These are phyloP conservation scores for Candida sp. DNA, from an alignment of 1,139 yeast species.

Conservation along the genomic window DNA sequence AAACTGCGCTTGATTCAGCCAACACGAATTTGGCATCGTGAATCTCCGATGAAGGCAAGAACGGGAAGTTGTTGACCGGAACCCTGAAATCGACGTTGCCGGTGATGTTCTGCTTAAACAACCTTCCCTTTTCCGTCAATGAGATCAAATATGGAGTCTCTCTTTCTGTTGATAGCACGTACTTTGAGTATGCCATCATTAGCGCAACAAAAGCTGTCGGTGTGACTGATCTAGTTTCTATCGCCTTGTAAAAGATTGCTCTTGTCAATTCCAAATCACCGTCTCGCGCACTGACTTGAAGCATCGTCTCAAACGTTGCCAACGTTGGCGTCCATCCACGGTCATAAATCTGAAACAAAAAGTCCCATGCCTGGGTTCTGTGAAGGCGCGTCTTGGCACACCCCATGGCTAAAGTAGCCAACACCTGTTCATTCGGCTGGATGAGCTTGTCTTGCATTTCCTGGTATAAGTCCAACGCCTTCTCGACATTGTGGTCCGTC, in stretches of 20 bases:
- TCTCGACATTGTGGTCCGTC: constrained; percentile 64
- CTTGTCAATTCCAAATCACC: constrained; percentile 81
- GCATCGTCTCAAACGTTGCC: constrained; percentile 66
- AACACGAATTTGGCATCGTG: constrained; percentile 47
- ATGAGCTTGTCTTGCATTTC: constrained; percentile 57
- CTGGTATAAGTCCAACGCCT: constrained; percentile 74
- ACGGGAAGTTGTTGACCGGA: constrained; percentile 54
- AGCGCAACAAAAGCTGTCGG: constrained; percentile 55
- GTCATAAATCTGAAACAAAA: constrained; percentile 68
- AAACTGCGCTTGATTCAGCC: constrained; percentile 80
- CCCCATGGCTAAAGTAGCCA: constrained; percentile 72
- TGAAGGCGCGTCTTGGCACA: constrained; percentile 57
- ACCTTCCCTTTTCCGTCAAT: constrained; percentile 48
- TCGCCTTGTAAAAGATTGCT: constrained; percentile 66
- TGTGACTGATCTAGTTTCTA: constrained; percentile 42
- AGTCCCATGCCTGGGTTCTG: constrained; percentile 74
- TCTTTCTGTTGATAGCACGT: constrained; percentile 4
- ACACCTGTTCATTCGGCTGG: constrained; percentile 47
- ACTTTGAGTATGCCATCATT: constrained; percentile 59
- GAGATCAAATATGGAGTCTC: constrained; percentile 40
- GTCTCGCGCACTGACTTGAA: constrained; percentile 75
- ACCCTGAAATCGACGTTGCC: constrained; percentile 25
- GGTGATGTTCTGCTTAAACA: constrained; percentile 50
- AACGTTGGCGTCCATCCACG: constrained; percentile 52
- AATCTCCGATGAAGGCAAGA: constrained; percentile 62